Percentiles rank a stretch among this genome's conserved stretches.
Conservation (phyloP, 148 eudicot species). For the Nepenthes gracilis region DNA sequence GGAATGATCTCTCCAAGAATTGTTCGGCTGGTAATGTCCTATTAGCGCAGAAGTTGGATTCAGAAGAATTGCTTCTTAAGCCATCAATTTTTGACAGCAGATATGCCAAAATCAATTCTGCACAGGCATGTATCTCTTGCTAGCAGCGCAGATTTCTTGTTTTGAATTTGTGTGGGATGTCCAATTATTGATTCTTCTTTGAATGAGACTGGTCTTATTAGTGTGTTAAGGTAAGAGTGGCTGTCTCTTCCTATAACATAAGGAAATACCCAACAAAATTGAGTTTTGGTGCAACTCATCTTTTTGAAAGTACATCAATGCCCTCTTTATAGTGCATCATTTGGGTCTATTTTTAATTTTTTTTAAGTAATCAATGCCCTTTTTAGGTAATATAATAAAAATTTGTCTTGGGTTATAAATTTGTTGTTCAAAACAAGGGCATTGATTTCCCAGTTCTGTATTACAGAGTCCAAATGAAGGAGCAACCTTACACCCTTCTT, state of each 20-base stretch:
- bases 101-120: conserved; percentile 9
- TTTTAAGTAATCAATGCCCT: too few species aligned
- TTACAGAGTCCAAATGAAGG: conserved; percentile 30
- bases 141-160: not conserved
- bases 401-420: too few species aligned
- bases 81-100: conserved; percentile 1
- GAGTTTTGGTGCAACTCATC: too few species aligned
- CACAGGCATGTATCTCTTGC: conserved; percentile 28
- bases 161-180: not conserved
- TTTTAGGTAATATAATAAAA: too few species aligned
- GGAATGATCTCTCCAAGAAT: not conserved
- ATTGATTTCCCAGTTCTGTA: not conserved
- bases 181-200: too few species aligned
- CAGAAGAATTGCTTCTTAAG: not conserved
- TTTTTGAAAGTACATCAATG: too few species aligned
- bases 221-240: too few species aligned
- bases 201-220: too few species aligned
- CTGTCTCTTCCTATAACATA: too few species aligned
- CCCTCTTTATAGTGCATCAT: too few species aligned
- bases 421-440: not conserved
- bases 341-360: too few species aligned
- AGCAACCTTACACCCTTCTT: not conserved
- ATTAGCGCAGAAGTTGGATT: not conserved
- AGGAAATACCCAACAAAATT: too few species aligned
- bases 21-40: not conserved